Conservation (phyloP, 2,329 filamentous ascomycete genomes). For the Xylaria sp. region DNA sequence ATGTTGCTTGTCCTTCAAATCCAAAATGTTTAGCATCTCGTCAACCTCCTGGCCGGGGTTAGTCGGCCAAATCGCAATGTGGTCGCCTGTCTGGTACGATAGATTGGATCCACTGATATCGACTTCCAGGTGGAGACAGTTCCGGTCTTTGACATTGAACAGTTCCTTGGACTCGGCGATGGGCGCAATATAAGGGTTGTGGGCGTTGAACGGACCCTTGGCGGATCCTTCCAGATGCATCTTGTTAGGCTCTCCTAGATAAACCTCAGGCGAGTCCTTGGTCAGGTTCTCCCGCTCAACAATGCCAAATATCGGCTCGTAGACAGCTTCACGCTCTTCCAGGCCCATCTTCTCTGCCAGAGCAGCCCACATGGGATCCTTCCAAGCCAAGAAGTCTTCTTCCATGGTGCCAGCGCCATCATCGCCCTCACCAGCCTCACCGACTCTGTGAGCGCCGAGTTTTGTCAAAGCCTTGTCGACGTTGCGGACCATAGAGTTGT, state of each 20-base stretch:
- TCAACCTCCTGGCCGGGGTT: slow-evolving; percentile 95
- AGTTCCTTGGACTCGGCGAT: slow-evolving; percentile 91
- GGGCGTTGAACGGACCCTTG: slow-evolving; percentile 92
- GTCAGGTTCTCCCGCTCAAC: slow-evolving; percentile 79
- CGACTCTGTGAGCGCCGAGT: slow-evolving; percentile 85
- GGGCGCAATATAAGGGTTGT: slow-evolving; percentile 97
- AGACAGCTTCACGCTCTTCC: slow-evolving; percentile 95
- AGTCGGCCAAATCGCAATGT: slow-evolving; percentile 96
- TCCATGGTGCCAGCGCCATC: slow-evolving; percentile 99
- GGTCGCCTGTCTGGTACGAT: slow-evolving; percentile 94
- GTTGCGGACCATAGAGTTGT: slow-evolving; percentile 97
- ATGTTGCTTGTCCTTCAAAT: slow-evolving; percentile 79
- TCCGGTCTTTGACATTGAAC: slow-evolving; percentile 88
- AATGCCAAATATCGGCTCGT: slow-evolving; percentile 91
- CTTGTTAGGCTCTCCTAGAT: slow-evolving; percentile 95
- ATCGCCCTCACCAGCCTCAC: slow-evolving; percentile 91
- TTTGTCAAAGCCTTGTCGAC: slow-evolving; percentile 84
- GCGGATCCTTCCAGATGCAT: slow-evolving; percentile 87
- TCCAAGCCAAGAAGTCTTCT: slow-evolving; percentile 98
- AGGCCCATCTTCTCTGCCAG: slow-evolving; percentile 85
- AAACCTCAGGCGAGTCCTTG: slow-evolving; percentile 82
- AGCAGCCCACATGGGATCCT: slow-evolving; percentile 97
- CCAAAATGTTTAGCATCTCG: slow-evolving; percentile 83
- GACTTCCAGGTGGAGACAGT: slow-evolving; percentile 97
- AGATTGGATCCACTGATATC: slow-evolving; percentile 91